Conservation (phyloP, 495 filamentous ascomycete species). For the Copromyces sp. region DNA sequence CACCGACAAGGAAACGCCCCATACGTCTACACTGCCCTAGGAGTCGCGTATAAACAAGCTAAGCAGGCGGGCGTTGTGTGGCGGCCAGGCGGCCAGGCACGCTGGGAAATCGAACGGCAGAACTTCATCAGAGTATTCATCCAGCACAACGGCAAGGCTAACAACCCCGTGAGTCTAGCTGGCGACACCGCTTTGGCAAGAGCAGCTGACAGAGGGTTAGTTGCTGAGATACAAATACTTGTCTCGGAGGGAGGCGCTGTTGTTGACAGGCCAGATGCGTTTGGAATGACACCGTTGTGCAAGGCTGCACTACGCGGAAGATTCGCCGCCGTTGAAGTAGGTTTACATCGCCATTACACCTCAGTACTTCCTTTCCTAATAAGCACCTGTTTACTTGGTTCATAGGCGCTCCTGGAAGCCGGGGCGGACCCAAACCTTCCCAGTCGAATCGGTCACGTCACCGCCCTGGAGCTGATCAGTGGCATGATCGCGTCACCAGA, state of each 20-base stretch:
- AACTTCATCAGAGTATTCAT: background rate
- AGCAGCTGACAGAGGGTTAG: background rate
- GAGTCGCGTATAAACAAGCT: background rate
- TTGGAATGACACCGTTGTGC: background rate
- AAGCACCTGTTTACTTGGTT: background rate
- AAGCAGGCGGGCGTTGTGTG: background rate
- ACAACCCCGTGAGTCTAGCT: background rate
- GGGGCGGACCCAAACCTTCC: background rate
- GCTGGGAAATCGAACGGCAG: background rate
- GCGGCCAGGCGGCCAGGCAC: background rate
- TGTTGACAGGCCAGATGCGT: background rate
- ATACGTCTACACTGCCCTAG: background rate
- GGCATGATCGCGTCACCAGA: background rate
- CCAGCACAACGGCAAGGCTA: background rate
- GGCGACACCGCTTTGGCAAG: slow-evolving; percentile 1
- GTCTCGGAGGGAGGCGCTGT: slow-evolving; percentile 1
- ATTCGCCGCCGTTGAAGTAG: background rate
- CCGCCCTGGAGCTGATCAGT: background rate
- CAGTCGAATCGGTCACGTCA: background rate
- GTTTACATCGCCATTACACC: background rate
- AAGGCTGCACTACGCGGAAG: background rate
- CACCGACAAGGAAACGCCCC: background rate
- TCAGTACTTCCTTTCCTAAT: background rate
- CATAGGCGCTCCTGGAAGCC: background rate
- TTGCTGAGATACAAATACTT: background rate